These are phyloP conservation scores for Ilex asprella DNA, from an alignment of 257 asterid species.

Conservation along the genomic window DNA sequence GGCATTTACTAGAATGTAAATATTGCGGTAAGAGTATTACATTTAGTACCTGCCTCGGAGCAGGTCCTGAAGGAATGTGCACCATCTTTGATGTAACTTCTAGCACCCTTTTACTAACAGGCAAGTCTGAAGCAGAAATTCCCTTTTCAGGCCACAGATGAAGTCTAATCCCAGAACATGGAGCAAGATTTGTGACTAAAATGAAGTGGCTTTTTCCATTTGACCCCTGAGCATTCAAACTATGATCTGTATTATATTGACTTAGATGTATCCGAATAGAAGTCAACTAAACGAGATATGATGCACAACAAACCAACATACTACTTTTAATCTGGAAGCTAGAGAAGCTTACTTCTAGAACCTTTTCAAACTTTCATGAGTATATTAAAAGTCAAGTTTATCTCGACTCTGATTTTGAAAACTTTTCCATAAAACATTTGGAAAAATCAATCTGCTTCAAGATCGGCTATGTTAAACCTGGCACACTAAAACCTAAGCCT, in stretches of 20 bases:
- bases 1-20: not conserved
- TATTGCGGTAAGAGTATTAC: not conserved
- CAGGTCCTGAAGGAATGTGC: constrained; percentile 94
- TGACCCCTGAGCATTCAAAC: constrained; percentile 52
- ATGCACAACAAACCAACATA: not conserved
- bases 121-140: constrained; percentile 36
- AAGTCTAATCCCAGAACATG: constrained; percentile 90
- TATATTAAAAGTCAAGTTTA: not conserved
- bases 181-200: constrained; percentile 92
- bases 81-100: constrained; percentile 91
- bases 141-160: constrained; percentile 91
- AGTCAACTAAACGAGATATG: not conserved
- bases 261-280: constrained; percentile 1
- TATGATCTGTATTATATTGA: constrained; percentile 16
- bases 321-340: not conserved
- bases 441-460: not conserved
- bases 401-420: not conserved
- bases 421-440: not conserved
- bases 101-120: constrained; percentile 37
- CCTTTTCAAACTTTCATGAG: not conserved
- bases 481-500: not conserved
- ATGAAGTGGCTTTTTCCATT: constrained; percentile 61
- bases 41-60: constrained; percentile 90
- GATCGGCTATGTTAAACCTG: not conserved
- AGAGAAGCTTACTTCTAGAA: not conserved